Evolutionary conservation across 2,329 filamentous ascomycete species (phyloP).

Genomic region (Ophiostoma sp.): DNA sequence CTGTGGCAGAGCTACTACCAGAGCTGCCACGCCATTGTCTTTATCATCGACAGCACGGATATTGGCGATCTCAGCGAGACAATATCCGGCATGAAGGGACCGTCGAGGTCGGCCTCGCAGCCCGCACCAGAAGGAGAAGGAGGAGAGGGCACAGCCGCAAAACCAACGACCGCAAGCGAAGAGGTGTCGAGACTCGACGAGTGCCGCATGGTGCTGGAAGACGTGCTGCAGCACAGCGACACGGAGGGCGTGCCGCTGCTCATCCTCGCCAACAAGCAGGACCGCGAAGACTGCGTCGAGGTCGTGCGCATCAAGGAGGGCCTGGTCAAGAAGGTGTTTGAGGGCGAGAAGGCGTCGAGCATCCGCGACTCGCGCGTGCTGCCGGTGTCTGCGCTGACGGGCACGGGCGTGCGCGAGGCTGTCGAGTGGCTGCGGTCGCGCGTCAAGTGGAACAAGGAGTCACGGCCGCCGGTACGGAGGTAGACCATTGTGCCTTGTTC

Average conservation of each 20-base stretch:
- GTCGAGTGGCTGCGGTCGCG: slow-evolving; percentile 94
- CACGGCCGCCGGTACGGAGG: slow-evolving; percentile 85
- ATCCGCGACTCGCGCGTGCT: slow-evolving; percentile 88
- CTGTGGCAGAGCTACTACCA: slow-evolving; percentile 96
- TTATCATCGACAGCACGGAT: slow-evolving; percentile 93
- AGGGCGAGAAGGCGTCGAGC: slow-evolving; percentile 80
- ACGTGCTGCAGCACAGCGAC: slow-evolving; percentile 79
- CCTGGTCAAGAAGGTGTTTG: slow-evolving; percentile 88
- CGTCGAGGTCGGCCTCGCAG: background rate
- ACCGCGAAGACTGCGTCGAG: slow-evolving; percentile 94
- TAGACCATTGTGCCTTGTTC: slow-evolving; percentile 37
- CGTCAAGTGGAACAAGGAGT: slow-evolving; percentile 95
- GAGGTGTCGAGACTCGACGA: slow-evolving; percentile 67
- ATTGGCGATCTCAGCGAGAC: slow-evolving; percentile 63
- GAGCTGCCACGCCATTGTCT: slow-evolving; percentile 92
- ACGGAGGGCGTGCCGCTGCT: slow-evolving; percentile 87
- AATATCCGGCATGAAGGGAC: background rate
- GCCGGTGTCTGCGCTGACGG: slow-evolving; percentile 85
- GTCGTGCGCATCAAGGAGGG: slow-evolving; percentile 97
- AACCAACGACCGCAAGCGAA: background rate
- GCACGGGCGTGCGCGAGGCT: slow-evolving; percentile 82
- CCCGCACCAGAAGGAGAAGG: no score
- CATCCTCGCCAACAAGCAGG: slow-evolving; percentile 95
- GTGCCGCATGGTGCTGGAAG: slow-evolving; percentile 82
- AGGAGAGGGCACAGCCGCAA: background rate